Base-by-base conservation (phyloP, 140 eudicot genomes). In the Flaveria floridana region DNA sequence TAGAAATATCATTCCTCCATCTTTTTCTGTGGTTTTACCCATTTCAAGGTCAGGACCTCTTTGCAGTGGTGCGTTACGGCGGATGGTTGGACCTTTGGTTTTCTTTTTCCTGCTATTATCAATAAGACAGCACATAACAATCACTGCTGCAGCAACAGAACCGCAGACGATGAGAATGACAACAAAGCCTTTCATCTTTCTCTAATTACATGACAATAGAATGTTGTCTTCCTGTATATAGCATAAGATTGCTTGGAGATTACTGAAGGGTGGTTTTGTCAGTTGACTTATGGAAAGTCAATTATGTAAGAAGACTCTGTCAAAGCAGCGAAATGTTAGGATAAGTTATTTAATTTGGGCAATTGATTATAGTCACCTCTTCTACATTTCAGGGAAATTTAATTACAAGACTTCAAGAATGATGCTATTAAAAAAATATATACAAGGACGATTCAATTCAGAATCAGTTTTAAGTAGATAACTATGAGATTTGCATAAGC, bases 161-260 rank as follows among this genome's bases (percentile, higher is more conserved):
- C 72, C 67, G 0, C 78, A 73, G n/a, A 70, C 73, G 14, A 81
- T 55, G 46, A 79, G 70, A 58, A 50, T 76, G 3, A 75, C 57
- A 14, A 63, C 81, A 79, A 53, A 70, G 20, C 71, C 62, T 70
- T 79, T 65, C 84, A 79, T 83, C 23, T 73, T 55, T 72, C 8
- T 65, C 21, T 11, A 15, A 41, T 21, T 19, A 42, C 19, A 41
- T 44, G 79, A 66, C 39, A 74, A 46, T 30, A 59, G 63, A 66
- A 47, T 67, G 70, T 46, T 44, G 65, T 30, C 7, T 50, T 64
- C 64, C 53, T 39, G 18, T 75, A 64, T 75, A 75, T 75, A 75
- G 55, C 65, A 75, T 65, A 30, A 64, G 73, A 55, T 65, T 76
- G 80, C 68, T 52, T 53, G 57, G 15, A 73, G 44, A 4, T 57